A percentile compares a stretch with the other conserved stretches of the same genome.
phyloP scores from a whole-genome alignment of 768 basidiomycete genomes.

The Obba rivulosa region DNA sequence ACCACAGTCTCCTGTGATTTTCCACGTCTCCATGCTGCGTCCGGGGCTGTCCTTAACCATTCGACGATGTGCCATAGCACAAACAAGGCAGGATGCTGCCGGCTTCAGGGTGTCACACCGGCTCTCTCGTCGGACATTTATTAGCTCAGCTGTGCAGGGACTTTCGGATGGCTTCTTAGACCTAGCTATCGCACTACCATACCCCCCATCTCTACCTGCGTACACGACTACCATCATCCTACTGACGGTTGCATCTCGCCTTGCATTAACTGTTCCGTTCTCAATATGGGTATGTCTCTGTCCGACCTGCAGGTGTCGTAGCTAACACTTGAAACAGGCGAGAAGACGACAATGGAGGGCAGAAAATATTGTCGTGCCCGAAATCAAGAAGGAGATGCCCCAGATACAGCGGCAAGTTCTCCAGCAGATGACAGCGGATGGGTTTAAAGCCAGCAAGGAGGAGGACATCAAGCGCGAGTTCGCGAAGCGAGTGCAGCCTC shows the following conservation, averaged over 20 bases:
- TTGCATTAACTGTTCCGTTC: constrained; percentile 58
- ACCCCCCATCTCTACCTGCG: constrained; percentile 59
- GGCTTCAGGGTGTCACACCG: background rate
- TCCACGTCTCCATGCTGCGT: background rate
- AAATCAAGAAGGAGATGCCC: constrained; percentile 45
- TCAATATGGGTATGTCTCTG: constrained; percentile 64
- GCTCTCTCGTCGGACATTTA: constrained; percentile 13
- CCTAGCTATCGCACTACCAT: constrained; percentile 68
- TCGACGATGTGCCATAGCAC: background rate
- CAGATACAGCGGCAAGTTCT: constrained; percentile 27
- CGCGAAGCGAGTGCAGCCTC: constrained; percentile 38
- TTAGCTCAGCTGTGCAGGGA: constrained; percentile 16
- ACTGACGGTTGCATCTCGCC: constrained; percentile 54
- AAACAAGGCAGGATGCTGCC: background rate
- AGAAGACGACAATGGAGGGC: constrained; percentile 53
- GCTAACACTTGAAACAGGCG: constrained; percentile 35
- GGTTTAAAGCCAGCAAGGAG: constrained; percentile 21
- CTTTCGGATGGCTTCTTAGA: constrained; percentile 63
- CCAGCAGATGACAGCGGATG: constrained; percentile 49
- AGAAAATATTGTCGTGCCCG: constrained; percentile 57
- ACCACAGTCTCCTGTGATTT: background rate
- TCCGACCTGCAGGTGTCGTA: background rate
- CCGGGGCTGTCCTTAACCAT: background rate
- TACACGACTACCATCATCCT: constrained; percentile 76
- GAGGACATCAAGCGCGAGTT: constrained; percentile 26